Evolutionary conservation across 768 basidiomycete species (phyloP), one percentile per base, ranked within the genome.

Genomic region (Pholiota conissans): DNA sequence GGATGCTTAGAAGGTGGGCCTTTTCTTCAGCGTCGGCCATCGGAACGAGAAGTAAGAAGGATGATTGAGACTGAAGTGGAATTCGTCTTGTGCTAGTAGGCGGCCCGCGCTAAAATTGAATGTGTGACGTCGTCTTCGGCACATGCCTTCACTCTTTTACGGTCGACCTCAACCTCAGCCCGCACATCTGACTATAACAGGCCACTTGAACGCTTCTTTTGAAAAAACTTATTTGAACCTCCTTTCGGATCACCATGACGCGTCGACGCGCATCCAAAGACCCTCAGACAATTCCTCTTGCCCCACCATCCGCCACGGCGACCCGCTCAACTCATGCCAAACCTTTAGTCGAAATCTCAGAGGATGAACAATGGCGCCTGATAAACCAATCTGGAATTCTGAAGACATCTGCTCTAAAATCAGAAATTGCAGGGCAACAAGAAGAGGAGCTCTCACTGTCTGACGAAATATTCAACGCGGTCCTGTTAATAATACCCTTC

Each of bases 361-460:
- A 90, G 66, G 84, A 87, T 1, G 91, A 93, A 68, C 84, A 92
- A 77, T 87, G 86, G 89, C 82, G 90, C 11, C 70, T 93, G 34
- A 81, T 92, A 62, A 81, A 83, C 9, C 77, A 90, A 60, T 80
- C 84, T 13, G 89, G 88, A 16, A 70, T 87, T 49, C 74, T 89
- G 13, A 73, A 79, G 51, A 20, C 60, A 64, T 20, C 67, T 49
- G 40, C 57, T 14, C 52, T 63, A 39, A 26, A 52, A 58, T 55
- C 37, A 45, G 50, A 37, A 47, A 50, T 50, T 32, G 29, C 83
- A 85, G 61, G 42, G 10, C 61, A 66, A 57, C 62, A 57, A n/a
- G 72, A 77, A 14, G 75, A 78, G 37, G 79, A 75, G 35, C 63
- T 71, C 26, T 58, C 73, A 8, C 71, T 88, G 3, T 77, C 76